A percentile compares a stretch with the other conserved stretches of the same genome.
Conservation (phyloP, 495 filamentous ascomycete genomes). For the Aspergillus cavernicola region DNA sequence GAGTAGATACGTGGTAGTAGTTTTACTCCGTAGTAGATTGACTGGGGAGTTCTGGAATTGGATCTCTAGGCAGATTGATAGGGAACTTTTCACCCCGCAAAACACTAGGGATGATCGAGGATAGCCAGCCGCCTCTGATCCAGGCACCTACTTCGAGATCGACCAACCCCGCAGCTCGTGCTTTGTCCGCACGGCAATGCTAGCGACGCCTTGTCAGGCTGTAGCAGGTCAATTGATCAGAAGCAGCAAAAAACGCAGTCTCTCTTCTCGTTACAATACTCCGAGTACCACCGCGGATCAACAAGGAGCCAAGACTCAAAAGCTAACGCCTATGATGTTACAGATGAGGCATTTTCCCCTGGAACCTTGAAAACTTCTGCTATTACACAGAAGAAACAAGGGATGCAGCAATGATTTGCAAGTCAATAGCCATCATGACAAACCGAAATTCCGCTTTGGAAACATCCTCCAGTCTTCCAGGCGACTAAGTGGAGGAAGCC, state of each 20-base stretch:
- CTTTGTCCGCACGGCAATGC: not conserved
- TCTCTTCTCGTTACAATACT: too few relatives aligned
- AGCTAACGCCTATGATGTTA: not conserved
- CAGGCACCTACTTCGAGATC: slow-evolving; percentile 21
- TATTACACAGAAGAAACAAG: slow-evolving; percentile 21
- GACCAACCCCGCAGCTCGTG: slow-evolving; percentile 17
- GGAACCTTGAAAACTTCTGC: not conserved
- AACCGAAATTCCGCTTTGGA: slow-evolving; percentile 19
- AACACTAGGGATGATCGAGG: slow-evolving; percentile 16
- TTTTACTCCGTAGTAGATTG: not conserved
- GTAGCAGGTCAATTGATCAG: not conserved
- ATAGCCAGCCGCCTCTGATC: slow-evolving; percentile 17
- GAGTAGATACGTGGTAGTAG: not conserved
- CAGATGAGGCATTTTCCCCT: slow-evolving; percentile 23
- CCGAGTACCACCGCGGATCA: not conserved
- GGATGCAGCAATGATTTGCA: slow-evolving; percentile 25
- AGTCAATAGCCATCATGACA: slow-evolving; percentile 26
- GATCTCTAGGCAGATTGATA: slow-evolving; percentile 1
- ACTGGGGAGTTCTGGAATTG: not conserved
- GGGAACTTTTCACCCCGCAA: slow-evolving; percentile 15
- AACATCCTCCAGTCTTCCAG: slow-evolving; percentile 14
- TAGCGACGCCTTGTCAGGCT: not conserved
- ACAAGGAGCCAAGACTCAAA: not conserved
- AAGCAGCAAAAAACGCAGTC: not conserved
- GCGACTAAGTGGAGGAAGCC: slow-evolving; percentile 19